phyloP scores from a whole-genome alignment of 495 filamentous ascomycete species.

The Podospora comata region DNA sequence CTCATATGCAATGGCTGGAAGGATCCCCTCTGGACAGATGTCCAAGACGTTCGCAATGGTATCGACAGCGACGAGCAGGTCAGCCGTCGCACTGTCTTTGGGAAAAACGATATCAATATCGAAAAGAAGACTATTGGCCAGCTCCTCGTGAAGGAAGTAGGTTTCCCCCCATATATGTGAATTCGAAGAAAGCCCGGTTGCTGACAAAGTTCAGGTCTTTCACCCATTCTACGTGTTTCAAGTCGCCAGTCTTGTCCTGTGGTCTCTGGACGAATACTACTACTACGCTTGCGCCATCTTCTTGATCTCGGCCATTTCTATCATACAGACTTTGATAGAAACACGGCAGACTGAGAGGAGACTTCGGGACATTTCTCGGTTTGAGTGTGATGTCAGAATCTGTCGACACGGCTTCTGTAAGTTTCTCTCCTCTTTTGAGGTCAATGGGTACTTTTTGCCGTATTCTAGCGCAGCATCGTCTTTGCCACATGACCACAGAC shows the following conservation, averaged over 20 bases:
- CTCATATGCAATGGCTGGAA: conserved; percentile 84
- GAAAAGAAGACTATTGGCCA: conserved; percentile 78
- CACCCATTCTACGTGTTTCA: conserved; percentile 99
- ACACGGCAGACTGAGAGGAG: conserved; percentile 88
- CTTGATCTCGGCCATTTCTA: conserved; percentile 87
- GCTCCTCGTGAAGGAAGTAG: conserved; percentile 84
- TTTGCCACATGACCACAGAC: no score
- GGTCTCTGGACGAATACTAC: conserved; percentile 94
- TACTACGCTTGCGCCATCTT: conserved; percentile 98
- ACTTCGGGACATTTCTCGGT: conserved; percentile 85
- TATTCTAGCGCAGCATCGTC: no score
- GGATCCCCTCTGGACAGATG: conserved; percentile 81
- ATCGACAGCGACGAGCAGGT: conserved; percentile 88
- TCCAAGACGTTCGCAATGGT: conserved; percentile 71
- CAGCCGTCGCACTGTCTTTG: conserved; percentile 80
- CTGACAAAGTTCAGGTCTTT: conserved; percentile 61
- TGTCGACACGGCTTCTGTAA: conserved; percentile 91
- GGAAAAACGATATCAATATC: conserved; percentile 84
- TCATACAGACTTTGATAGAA: conserved; percentile 83
- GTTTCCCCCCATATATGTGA: background rate
- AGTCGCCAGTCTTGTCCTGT: conserved; percentile 87
- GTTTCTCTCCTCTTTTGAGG: conserved; percentile 27
- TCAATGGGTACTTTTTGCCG: no score
- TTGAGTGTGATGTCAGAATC: conserved; percentile 92
- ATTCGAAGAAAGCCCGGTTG: background rate